Evolutionary conservation across 2,329 filamentous ascomycete genomes (phyloP).

Genomic region (Pseudogymnoascus sp.): DNA sequence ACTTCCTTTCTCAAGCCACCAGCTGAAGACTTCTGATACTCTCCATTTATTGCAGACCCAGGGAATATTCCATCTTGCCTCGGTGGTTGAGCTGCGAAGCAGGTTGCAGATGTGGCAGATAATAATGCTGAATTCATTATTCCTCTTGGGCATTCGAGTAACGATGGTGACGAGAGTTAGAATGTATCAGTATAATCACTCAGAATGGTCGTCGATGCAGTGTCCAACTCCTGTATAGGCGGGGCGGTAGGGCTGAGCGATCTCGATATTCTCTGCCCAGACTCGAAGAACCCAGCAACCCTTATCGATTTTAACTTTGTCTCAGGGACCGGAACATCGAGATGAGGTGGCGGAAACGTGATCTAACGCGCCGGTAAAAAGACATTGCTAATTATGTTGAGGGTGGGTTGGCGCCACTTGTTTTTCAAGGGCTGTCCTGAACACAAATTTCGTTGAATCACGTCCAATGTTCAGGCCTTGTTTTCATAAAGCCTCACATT

Average conservation of each 20-base stretch:
- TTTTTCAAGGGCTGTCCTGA: neutral
- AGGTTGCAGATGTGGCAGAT: neutral
- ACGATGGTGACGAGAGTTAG: neutral
- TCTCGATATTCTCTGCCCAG: neutral
- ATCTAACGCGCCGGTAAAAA: neutral
- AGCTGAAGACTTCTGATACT: neutral
- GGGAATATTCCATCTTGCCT: neutral
- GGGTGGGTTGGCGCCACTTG: neutral
- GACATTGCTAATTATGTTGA: neutral
- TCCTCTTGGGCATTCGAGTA: neutral
- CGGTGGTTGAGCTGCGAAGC: neutral
- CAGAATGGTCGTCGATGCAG: neutral
- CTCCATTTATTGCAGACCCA: neutral
- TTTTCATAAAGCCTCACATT: neutral
- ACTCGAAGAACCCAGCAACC: neutral
- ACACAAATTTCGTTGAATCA: neutral
- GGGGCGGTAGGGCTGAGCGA: neutral
- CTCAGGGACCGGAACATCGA: neutral
- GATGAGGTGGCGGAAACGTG: neutral
- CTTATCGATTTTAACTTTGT: neutral
- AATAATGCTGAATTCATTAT: neutral
- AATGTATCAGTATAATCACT: neutral
- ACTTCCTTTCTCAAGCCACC: neutral
- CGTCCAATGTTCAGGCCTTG: neutral
- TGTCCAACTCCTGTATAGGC: neutral